Evolutionary conservation across 2,329 filamentous ascomycete genomes (phyloP).

Genomic region (Trichophyton rubrum): DNA sequence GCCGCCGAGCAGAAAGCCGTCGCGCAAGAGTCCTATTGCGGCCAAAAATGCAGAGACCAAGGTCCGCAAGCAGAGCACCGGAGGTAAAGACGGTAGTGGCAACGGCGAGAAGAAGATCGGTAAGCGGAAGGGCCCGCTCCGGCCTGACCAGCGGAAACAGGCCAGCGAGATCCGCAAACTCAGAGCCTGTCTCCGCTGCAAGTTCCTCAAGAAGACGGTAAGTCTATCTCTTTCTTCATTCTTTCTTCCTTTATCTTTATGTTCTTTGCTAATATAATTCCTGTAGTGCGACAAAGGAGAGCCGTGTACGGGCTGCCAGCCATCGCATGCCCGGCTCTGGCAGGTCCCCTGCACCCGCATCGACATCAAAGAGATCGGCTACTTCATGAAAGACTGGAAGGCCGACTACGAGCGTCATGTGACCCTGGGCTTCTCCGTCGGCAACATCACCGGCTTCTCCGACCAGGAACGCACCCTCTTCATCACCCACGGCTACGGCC

Average conservation of each 20-base stretch:
- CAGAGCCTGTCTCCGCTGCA: constrained; percentile 85
- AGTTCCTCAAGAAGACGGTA: constrained; percentile 92
- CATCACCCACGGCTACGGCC: constrained; percentile 93
- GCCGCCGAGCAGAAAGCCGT: constrained; percentile 51
- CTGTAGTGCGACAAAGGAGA: constrained; percentile 77
- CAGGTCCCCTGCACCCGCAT: constrained; percentile 96
- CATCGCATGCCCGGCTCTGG: constrained; percentile 89
- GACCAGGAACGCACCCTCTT: constrained; percentile 56
- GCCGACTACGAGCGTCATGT: constrained; percentile 90
- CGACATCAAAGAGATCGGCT: constrained; percentile 95
- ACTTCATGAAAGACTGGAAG: constrained; percentile 99
- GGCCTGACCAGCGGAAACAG: constrained; percentile 89
- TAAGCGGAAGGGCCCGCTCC: constrained; percentile 73
- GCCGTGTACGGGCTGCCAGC: constrained; percentile 88
- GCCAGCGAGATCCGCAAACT: constrained; percentile 94
- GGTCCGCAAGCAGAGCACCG: constrained; percentile 59
- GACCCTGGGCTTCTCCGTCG: constrained; percentile 74
- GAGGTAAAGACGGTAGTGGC: constrained; percentile 57
- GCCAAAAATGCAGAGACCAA: constrained; percentile 74
- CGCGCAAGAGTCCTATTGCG: constrained; percentile 61
- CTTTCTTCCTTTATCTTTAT: background rate
- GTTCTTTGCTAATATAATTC: constrained; percentile 5
- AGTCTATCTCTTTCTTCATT: constrained; percentile 11
- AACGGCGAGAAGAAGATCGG: constrained; percentile 75
- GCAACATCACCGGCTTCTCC: constrained; percentile 81